These are phyloP conservation scores for Metschnikowia amazonensis DNA, from an alignment of 805 yeast species.

Conservation along the genomic window DNA sequence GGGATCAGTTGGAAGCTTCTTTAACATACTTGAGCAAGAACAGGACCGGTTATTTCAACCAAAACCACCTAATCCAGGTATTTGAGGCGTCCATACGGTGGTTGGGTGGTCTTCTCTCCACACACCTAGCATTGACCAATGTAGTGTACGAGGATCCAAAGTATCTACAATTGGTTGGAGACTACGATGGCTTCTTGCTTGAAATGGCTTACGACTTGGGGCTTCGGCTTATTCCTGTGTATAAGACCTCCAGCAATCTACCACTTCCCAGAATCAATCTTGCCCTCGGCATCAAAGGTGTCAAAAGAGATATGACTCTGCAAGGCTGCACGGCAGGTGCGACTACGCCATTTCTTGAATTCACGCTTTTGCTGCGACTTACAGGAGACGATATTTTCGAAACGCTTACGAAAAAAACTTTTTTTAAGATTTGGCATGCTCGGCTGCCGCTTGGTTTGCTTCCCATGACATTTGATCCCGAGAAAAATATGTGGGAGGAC, in stretches of 20 bases:
- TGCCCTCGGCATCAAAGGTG: conserved; percentile 36
- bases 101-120: conserved; percentile 75
- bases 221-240: conserved; percentile 64
- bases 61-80: conserved; percentile 75
- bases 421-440: conserved; percentile 65
- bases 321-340: conserved; percentile 81
- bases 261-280: conserved; percentile 83
- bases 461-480: conserved; percentile 74
- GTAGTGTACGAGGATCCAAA: conserved; percentile 9
- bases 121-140: conserved; percentile 54
- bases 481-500: conserved; percentile 52
- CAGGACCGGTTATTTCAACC: conserved; percentile 49
- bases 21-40: conserved; percentile 29
- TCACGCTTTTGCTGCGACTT: conserved; percentile 67
- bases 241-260: conserved; percentile 56
- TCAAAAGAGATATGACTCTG: conserved; percentile 31
- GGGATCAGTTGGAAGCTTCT: conserved; percentile 44
- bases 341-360: conserved; percentile 76
- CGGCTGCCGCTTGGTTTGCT: conserved; percentile 60
- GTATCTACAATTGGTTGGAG: conserved; percentile 16
- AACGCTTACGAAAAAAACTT: conserved; percentile 55
- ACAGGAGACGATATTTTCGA: conserved; percentile 76
- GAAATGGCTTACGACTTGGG: conserved; percentile 74
- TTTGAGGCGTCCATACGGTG: conserved; percentile 83
- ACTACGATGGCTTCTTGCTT: conserved; percentile 71